Base-by-base conservation (phyloP, 768 basidiomycete species). In the Suillus subluteus region DNA sequence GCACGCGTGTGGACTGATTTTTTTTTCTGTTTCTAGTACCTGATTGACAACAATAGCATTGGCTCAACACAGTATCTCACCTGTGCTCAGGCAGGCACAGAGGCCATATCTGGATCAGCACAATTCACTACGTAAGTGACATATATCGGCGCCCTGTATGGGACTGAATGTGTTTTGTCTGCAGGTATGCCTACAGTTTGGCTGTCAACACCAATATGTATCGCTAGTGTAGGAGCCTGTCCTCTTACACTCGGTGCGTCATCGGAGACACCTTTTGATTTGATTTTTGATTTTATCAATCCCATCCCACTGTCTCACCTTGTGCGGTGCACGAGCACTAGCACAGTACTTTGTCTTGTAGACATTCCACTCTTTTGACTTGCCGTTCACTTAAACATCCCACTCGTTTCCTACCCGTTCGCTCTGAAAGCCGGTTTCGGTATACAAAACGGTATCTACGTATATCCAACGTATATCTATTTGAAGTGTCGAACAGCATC, bases 71-170 rank as follows among this genome's bases (percentile, higher is more conserved):
- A 91, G 69, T 91, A 82, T 75, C 79, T 91, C 62, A 82, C 74
- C 48, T 86, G 83, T 15, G 83, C 82, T 1, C 88, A 91, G 70
- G 88, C 81, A 11, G 90, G 90, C 8, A 87, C 86, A 0, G 90
- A 91, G 74, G 84, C 84, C 15, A 87, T 84, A 0, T 80, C 80
- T 16, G 88, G 88, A 23, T 78, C 80, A 41, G 87, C 85, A 8
- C 83, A 79, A 0, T 75, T 90, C 9, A 82, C 79, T 0, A 85
- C 84, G 88, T 89, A 69, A 72, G 85, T 76, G 38, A 12, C 7
- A 18, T 43, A 13, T 2, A 43, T 61, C 6, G 18, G 18, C 30
- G 23, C 46, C 54, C 35, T 52, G 40, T 43, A 18, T 8, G 35
- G 55, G 21, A 9, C 63, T 54, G 18, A 37, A 40, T 56, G 16